phyloP scores from a whole-genome alignment of 345 rosid genomes.

The Linum lewisii region DNA sequence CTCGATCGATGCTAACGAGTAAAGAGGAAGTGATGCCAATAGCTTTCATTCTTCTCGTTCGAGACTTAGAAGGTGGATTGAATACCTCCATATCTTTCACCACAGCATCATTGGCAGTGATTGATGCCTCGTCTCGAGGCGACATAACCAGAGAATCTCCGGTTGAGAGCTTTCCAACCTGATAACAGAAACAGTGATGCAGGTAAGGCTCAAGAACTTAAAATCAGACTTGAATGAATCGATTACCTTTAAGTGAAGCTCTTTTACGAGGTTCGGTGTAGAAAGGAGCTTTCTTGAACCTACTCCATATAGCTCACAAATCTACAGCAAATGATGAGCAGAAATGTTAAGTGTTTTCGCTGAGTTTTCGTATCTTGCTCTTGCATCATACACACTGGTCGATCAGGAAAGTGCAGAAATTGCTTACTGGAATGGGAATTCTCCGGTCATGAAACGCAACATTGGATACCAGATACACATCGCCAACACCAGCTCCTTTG shows the following conservation, averaged over 20 bases:
- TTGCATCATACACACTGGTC: neutral
- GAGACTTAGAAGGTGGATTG: too few species aligned
- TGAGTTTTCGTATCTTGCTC: neutral
- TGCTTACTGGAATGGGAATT: conserved; percentile 80
- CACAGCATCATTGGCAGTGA: conserved; percentile 68
- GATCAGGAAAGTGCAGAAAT: conserved; percentile 11
- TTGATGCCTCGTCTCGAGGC: conserved; percentile 57
- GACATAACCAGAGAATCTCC: conserved; percentile 92
- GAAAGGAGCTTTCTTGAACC: conserved; percentile 51
- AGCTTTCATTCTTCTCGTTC: too few species aligned
- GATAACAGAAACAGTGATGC: conserved; percentile 16
- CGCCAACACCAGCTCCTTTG: conserved; percentile 67
- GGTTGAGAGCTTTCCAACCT: conserved; percentile 78
- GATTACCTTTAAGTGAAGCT: conserved; percentile 68
- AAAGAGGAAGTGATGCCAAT: neutral
- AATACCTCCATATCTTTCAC: conserved; percentile 99
- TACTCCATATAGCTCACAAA: conserved; percentile 76
- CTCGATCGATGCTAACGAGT: too few species aligned
- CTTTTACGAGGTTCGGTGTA: conserved; percentile 57
- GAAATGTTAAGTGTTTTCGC: too few species aligned
- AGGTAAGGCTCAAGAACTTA: too few species aligned
- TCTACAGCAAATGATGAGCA: conserved; percentile 26
- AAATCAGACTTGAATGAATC: neutral
- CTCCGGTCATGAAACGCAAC: conserved; percentile 96
- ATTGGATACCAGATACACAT: conserved; percentile 58